A percentile compares a stretch with the other conserved stretches of the same genome.
Evolutionary conservation across 73 alveolate genomes (phyloP).

Genomic region (Diophrys sp.): DNA sequence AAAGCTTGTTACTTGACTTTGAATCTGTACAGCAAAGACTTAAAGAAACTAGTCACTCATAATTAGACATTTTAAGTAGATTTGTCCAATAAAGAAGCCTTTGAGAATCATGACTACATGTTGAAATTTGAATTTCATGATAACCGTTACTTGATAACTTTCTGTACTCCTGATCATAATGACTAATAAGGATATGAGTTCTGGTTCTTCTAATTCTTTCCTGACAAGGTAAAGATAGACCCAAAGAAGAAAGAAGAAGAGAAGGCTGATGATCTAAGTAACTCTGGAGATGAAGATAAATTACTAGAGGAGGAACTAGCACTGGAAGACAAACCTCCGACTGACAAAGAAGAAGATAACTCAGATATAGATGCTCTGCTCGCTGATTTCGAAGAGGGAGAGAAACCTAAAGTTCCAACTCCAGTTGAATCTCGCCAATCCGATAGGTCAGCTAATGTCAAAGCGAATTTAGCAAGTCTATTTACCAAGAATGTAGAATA

Average conservation of each 20-base stretch:
- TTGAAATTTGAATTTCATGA: background rate
- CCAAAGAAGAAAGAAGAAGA: background rate
- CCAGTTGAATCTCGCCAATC: background rate
- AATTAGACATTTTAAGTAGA: background rate
- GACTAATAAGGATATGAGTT: background rate
- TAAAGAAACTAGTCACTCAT: too few species aligned
- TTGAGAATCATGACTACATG: background rate
- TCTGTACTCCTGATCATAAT: background rate
- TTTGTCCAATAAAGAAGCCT: background rate
- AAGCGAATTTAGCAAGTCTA: too few species aligned
- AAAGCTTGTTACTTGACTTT: too few species aligned
- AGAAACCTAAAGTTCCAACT: background rate
- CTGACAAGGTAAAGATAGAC: background rate
- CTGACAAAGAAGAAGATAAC: background rate
- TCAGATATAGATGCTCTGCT: background rate
- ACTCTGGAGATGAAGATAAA: background rate
- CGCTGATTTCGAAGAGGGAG: background rate
- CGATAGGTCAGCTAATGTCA: too few species aligned
- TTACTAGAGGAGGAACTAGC: background rate
- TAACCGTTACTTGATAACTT: background rate
- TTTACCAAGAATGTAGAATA: background rate
- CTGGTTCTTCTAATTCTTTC: background rate
- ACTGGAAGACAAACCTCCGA: background rate
- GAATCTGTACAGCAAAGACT: too few species aligned
- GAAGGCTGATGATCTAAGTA: background rate